phyloP scores from a whole-genome alignment of 2,329 filamentous ascomycete species.

The Colletotrichum salicis region DNA sequence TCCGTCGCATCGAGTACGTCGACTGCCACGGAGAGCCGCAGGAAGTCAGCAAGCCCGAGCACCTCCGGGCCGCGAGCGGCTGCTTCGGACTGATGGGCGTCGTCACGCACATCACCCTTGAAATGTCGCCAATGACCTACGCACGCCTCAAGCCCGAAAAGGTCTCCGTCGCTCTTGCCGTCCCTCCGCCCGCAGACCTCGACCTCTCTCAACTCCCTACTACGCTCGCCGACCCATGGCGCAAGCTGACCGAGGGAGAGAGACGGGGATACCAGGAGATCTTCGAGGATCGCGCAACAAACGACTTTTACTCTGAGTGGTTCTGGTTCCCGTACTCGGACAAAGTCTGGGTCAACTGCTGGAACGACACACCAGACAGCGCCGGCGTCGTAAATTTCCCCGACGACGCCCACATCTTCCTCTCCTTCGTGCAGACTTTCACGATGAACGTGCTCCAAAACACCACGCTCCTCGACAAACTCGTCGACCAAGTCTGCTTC shows the following conservation, averaged over 20 bases:
- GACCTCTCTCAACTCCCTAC: not conserved
- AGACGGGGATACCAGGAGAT: constrained; percentile 46
- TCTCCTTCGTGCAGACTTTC: not conserved
- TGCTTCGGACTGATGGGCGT: constrained; percentile 59
- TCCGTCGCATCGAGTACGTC: constrained; percentile 59
- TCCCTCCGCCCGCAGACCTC: not conserved
- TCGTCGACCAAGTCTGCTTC: not conserved
- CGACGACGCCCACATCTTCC: not conserved
- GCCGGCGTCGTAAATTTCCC: not conserved
- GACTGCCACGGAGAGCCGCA: constrained; percentile 56
- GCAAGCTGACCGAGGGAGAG: not conserved
- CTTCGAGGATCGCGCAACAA: constrained; percentile 51
- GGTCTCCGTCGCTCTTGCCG: constrained; percentile 32
- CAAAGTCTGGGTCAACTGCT: constrained; percentile 37
- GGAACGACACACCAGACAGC: not conserved
- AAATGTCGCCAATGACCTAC: constrained; percentile 58
- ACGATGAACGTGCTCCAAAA: not conserved
- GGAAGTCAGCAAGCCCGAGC: constrained; percentile 49
- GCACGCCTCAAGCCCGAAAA: constrained; percentile 57
- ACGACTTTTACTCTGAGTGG: constrained; percentile 59
- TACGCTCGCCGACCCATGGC: not conserved
- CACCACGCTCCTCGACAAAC: not conserved
- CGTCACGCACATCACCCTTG: constrained; percentile 59
- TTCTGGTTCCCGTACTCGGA: constrained; percentile 62
- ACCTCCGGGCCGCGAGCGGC: constrained; percentile 54